Base-by-base conservation (phyloP, 306 rosid species). In the Fragaria nilgerrensis region DNA sequence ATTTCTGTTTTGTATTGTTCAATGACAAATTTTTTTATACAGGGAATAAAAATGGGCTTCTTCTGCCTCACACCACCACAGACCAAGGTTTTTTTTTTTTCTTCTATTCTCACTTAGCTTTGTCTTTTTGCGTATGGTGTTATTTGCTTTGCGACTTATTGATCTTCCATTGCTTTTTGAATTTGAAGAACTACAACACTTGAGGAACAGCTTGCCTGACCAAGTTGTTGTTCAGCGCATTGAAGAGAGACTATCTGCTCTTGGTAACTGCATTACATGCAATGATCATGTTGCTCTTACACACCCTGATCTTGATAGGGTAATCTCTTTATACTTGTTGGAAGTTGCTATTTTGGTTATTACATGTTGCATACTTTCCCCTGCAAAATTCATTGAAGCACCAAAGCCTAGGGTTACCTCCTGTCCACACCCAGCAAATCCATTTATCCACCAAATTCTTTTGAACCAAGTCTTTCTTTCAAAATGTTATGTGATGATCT, bases 1-100 rank as follows among this genome's bases (percentile, higher is more conserved):
- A 15, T 53, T 16, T 22, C 50, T 58, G 37, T 77, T 56, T 36
- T 47, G 9, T 58, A 67, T 52, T 12, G 1, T 22, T 53, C n/a
- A 64, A 73, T 62, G 4, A 36, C 52, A 39, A 17, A 37, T 56
- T 20, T 56, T 68, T 32, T 10, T 14, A 52, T 14, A 59, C 88
- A 94, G 98, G 98, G 73, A 96, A 96, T 85, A 96, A 88, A 83
- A 96, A 96, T 39, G 99, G 99, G 34, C 98, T 96, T 80, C 97
- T 96, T 72, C 74, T 96, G 85, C 99, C 99, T 12, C 97, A 96
- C 82, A 89, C 84, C 53, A 91, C 97, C 77, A 96, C 99, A 9
- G 99, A 92, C 77, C 99, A 96, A 87, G 98, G 97, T 87, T 29
- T 41, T 50, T 25, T 17, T 36, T 36, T 2, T 12, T 1, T 16